Conservation (phyloP, 2,329 filamentous ascomycete genomes). For the Aspergillus novoparasiticus region DNA sequence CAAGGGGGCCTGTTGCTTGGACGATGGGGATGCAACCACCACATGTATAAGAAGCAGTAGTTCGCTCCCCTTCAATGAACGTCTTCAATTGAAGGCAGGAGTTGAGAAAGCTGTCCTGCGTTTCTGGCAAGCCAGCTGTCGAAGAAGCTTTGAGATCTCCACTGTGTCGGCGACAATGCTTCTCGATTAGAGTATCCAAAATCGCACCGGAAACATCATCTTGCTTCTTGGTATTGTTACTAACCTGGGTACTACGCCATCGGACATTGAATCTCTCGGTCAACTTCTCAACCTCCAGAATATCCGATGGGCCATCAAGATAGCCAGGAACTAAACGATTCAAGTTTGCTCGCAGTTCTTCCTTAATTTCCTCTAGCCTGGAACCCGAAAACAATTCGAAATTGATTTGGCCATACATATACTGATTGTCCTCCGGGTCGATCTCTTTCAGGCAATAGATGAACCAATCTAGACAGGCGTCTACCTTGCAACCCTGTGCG, state of each 20-base stretch:
- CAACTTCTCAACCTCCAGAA: neutral
- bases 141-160: neutral
- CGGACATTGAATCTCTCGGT: neutral
- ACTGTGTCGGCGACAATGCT: neutral
- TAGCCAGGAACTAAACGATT: neutral
- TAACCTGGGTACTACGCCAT: neutral
- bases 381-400: neutral
- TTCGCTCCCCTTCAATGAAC: neutral
- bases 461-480: neutral
- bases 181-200: neutral
- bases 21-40: neutral
- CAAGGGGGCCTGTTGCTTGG: neutral
- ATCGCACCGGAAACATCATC: neutral
- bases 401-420: no score
- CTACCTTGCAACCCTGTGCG: neutral
- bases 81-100: neutral
- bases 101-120: neutral
- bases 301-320: neutral
- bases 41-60: neutral
- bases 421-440: accelerated
- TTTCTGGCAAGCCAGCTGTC: no score
- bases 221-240: neutral
- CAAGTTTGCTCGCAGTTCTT: neutral
- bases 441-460: neutral
- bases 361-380: neutral